Percentiles rank a stretch among this genome's conserved stretches.
These are phyloP conservation scores for Nicotiana otophora DNA, from an alignment of 257 asterid species.

Conservation along the genomic window DNA sequence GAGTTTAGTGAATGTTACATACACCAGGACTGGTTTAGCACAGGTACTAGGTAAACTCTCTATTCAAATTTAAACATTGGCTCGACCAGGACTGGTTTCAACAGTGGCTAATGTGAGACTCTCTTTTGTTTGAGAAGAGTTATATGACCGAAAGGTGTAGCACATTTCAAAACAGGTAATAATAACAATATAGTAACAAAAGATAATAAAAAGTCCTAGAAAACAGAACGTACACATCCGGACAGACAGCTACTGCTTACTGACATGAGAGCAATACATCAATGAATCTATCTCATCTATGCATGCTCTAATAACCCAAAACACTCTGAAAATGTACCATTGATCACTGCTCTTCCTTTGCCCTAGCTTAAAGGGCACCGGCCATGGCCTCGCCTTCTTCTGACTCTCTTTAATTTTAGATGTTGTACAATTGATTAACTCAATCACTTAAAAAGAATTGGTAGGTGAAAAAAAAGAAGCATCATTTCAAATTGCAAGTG, in stretches of 20 bases:
- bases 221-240: not conserved
- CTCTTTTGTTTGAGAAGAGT: not conserved
- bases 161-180: not conserved
- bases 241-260: not conserved
- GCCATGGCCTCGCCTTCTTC: not conserved
- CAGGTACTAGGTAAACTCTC: no score
- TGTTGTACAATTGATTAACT: not conserved
- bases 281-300: not conserved
- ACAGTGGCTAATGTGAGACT: not conserved
- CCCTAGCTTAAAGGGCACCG: constrained; percentile 13
- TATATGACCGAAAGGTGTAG: not conserved
- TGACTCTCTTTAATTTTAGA: not conserved
- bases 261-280: not conserved
- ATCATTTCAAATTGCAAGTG: not conserved
- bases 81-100: not conserved
- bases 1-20: no score
- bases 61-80: not conserved
- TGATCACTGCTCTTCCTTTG: not conserved
- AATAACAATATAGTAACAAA: not conserved
- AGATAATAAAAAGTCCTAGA: not conserved
- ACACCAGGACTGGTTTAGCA: no score
- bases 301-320: not conserved
- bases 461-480: not conserved
- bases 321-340: not conserved
- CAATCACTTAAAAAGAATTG: no score